Evolutionary conservation across 2,329 filamentous ascomycete genomes (phyloP).

Genomic region (Endothia cerciana): DNA sequence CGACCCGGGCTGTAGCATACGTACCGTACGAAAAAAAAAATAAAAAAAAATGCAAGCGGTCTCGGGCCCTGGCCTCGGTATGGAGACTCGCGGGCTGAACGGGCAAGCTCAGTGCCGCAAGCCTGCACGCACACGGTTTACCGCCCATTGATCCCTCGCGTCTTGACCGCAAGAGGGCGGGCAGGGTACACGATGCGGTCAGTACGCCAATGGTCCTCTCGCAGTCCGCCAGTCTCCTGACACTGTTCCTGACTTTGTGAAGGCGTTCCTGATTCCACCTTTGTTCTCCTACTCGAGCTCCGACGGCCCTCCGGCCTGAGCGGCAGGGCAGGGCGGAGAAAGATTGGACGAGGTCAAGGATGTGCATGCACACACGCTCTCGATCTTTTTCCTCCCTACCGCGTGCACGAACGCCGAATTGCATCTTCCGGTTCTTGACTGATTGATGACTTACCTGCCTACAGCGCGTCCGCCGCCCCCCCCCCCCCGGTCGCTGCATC

Average conservation of each 20-base stretch:
- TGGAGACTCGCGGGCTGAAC: background rate
- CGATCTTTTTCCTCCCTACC: background rate
- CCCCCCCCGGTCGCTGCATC: background rate
- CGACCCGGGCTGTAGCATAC: no score
- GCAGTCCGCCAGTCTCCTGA: background rate
- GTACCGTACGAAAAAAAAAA: background rate
- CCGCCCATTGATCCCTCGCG: constrained; percentile 16
- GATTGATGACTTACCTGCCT: background rate
- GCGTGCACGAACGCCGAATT: background rate
- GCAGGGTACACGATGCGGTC: constrained; percentile 20
- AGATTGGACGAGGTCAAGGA: constrained; percentile 8
- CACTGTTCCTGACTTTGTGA: background rate
- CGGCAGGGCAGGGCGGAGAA: background rate
- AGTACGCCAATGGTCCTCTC: constrained; percentile 4
- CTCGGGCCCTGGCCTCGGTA: background rate
- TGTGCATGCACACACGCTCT: background rate
- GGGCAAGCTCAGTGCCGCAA: constrained; percentile 7
- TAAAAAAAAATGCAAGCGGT: background rate
- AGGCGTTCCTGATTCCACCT: background rate
- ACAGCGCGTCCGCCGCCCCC: background rate
- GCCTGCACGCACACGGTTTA: constrained; percentile 16
- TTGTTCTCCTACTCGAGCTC: background rate
- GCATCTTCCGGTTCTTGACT: background rate
- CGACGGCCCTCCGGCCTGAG: constrained; percentile 6
- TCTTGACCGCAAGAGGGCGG: constrained; percentile 16